A percentile compares a stretch with the other conserved stretches of the same genome.
These are phyloP conservation scores for Gossypium mustelinum DNA, from an alignment of 345 rosid species.

Conservation along the genomic window DNA sequence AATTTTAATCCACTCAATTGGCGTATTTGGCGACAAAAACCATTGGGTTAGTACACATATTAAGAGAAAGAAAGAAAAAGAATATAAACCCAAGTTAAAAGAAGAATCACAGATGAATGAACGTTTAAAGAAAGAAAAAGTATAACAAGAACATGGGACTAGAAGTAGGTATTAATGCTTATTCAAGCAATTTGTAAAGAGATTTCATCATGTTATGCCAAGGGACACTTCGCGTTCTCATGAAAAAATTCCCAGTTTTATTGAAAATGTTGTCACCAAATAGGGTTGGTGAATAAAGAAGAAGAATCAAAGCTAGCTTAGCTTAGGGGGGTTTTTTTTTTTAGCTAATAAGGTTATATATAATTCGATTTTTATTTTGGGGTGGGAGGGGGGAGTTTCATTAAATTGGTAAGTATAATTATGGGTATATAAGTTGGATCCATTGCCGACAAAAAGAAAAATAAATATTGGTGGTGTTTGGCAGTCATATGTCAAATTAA, in stretches of 20 bases:
- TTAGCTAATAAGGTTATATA: neutral
- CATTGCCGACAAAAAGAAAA: slow-evolving; percentile 5
- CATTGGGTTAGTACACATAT: neutral
- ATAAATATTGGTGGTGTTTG: neutral
- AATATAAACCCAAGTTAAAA: neutral
- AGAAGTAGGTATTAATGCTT: neutral
- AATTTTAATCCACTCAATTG: neutral
- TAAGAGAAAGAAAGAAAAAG: neutral
- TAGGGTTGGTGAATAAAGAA: neutral
- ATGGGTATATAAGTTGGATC: neutral
- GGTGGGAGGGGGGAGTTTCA: too few species aligned
- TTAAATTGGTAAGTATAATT: neutral
- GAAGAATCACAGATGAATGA: neutral
- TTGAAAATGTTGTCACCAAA: neutral
- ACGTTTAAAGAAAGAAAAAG: neutral
- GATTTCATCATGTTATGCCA: neutral
- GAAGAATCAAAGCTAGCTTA: neutral
- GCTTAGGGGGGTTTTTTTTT: too few species aligned
- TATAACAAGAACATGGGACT: neutral
- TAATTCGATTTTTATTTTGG: neutral
- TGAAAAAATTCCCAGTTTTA: neutral
- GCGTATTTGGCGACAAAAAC: neutral
- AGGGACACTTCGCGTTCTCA: neutral
- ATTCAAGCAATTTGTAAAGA: slow-evolving; percentile 1
- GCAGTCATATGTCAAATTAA: slow-evolving; percentile 8